Base-by-base conservation (phyloP, 2,329 filamentous ascomycete species). In the Exophiala dermatitidis region DNA sequence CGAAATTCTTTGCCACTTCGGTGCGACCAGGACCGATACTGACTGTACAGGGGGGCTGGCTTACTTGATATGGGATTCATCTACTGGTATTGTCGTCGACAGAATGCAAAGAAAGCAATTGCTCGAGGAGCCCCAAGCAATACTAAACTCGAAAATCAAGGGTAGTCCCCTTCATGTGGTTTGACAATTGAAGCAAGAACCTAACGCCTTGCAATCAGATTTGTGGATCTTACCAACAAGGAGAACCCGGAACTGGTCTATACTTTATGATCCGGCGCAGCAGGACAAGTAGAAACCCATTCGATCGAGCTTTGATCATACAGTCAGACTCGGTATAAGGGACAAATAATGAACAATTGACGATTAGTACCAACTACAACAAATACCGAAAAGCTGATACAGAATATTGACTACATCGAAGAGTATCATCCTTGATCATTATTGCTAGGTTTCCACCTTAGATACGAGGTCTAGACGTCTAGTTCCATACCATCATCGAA, bases 171-270 rank as follows among this genome's bases (percentile, higher is more conserved):
- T 41, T 5, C 12, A 7, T 41, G 12, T 9, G 5, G 6, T 9
- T 5, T 9, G 38, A 19, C 12, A 41, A 19, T 5, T 41, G 38
- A 19, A 7, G 26, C 26, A 19, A 19, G 26, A 19, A 41, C 38
- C 26, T 7, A 41, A 7, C 38, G 8, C 8, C 8, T 41, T 7
- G 5, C 26, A 41, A 19, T 5, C 57, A 79, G 68, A 69, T 80
- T 52, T n/a, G n/a, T n/a, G n/a, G 82, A 86, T 63, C 66, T 85
- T 59, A 85, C 82, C 3, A 83, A 86, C 63, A 68, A 73, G 49
- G 83, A 86, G 71, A 86, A 84, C 56, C 69, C 72, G 1, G 78
- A 85, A 64, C 84, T 86, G 62, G 66, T 79, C 0, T 86, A 86
- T 64, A 75, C 73, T 12, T 54, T 81, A 42, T 80, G 69, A 65